Base-by-base conservation (phyloP, 192 early-diverging fungal genomes). In the Coemansia sp. region DNA sequence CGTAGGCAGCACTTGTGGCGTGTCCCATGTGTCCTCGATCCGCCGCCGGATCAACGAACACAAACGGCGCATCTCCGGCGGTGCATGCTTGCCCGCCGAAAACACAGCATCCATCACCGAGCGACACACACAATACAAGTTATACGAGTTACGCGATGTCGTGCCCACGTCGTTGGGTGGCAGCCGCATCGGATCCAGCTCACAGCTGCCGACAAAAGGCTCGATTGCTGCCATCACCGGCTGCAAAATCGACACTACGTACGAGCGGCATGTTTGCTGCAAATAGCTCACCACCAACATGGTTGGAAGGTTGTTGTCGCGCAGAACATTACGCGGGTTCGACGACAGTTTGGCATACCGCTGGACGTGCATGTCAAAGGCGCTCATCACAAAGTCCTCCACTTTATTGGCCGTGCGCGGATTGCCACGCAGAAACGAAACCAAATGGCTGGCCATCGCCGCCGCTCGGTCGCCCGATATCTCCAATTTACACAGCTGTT, bases 211-310 rank as follows among this genome's bases (percentile, higher is more conserved):
- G 20, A 82, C 71, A 36, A 66, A 73, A 0, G 74, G 71, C 37
- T 55, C 61, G 15, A 82, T 76, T 21, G 71, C 69, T 9, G 62
- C 60, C 71, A 82, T 70, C 1, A 76, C 74, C 12, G 80, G 80
- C 56, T 74, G 80, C 61, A 82, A 56, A 15, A 77, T 71, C n/a
- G 74, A 77, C 15, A 82, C 65, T 25, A 82, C 49, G 57, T 77
- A 82, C 34, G 49, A 49, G 17, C 80, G 74, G 54, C 80, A 76
- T 12, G 65, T 76, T 55, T 72, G 71, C 62, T 82, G 80, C 47
- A 76, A 56, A 28, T 77, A 82, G 59, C 74, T 68, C 49, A 82
- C 80, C 12, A 82, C 71, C 3, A 82, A 71, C 74, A 82, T 71
- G 1, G 81, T 77, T 19, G 74, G 72, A 23, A 82, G 60, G 66